Conservation (phyloP, 805 yeast species). For the Lachancea fermentati region DNA sequence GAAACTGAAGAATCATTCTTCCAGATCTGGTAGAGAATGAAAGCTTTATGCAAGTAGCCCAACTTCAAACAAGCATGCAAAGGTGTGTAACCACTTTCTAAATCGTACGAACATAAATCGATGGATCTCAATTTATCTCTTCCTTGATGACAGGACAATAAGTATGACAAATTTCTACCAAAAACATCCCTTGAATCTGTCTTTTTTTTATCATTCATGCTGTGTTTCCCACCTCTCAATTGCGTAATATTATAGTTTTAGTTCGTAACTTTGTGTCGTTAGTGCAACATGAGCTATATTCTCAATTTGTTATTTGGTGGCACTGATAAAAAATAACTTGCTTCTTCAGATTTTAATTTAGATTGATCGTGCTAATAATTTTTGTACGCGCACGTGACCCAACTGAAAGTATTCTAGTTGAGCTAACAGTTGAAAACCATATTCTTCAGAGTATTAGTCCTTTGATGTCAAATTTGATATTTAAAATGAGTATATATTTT, state of each 20-base stretch:
- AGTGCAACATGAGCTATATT: neutral
- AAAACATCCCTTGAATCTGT: slow-evolving; percentile 51
- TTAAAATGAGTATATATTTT: too few species aligned
- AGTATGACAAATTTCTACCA: slow-evolving; percentile 45
- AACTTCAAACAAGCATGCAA: slow-evolving; percentile 54
- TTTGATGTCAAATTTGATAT: too few species aligned
- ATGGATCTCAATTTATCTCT: slow-evolving; percentile 11
- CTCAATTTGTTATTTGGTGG: neutral
- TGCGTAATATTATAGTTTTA: neutral
- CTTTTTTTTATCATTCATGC: slow-evolving; percentile 7
- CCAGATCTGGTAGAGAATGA: slow-evolving; percentile 25
- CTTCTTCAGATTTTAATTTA: neutral
- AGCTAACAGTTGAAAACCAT: too few species aligned
- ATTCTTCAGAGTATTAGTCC: too few species aligned
- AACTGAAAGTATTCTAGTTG: too few species aligned
- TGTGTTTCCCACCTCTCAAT: neutral
- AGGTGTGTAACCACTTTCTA: slow-evolving; percentile 78
- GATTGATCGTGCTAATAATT: neutral
- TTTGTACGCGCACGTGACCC: too few species aligned
- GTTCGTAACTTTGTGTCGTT: neutral
- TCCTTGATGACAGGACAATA: slow-evolving; percentile 20
- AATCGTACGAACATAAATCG: slow-evolving; percentile 47
- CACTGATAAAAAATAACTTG: neutral
- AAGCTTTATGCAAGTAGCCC: slow-evolving; percentile 30
- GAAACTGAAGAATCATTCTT: slow-evolving; percentile 9